Evolutionary conservation across 2,329 filamentous ascomycete genomes (phyloP).

Genomic region (Cladophialophora psammophila): DNA sequence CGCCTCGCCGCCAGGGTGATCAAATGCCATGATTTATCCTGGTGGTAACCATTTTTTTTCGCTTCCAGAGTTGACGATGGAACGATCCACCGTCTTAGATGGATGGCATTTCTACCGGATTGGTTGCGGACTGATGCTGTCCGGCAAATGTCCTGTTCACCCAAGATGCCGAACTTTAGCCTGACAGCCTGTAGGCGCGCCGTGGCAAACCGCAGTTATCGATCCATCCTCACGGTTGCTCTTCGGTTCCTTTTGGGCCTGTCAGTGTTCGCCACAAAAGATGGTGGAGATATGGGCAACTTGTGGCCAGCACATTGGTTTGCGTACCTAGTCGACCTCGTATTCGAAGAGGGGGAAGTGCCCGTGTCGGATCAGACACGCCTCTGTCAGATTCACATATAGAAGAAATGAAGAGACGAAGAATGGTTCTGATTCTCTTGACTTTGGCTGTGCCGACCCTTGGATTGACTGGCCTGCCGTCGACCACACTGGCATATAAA

Average conservation of each 20-base stretch:
- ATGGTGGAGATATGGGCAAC: background rate
- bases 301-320: no score
- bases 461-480: background rate
- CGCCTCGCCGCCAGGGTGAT: background rate
- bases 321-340: background rate
- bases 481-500: background rate
- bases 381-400: background rate
- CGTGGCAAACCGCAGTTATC: background rate
- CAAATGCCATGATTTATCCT: conserved; percentile 22
- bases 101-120: conserved; percentile 27
- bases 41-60: conserved; percentile 14
- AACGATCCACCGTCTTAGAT: conserved; percentile 3
- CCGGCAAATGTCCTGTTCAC: background rate
- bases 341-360: background rate
- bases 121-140: conserved; percentile 29
- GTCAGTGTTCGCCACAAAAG: conserved; percentile 1
- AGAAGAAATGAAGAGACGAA: background rate
- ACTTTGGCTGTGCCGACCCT: background rate
- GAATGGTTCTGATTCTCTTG: background rate
- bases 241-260: conserved; percentile 25
- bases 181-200: conserved; percentile 28
- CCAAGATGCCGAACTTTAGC: conserved; percentile 32
- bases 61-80: conserved; percentile 6
- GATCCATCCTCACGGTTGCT: conserved; percentile 20
- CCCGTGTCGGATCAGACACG: background rate